Percentiles rank a stretch among this genome's conserved stretches.
Conservation (phyloP, 331 rosid genomes). For the Quercus tomentella region DNA sequence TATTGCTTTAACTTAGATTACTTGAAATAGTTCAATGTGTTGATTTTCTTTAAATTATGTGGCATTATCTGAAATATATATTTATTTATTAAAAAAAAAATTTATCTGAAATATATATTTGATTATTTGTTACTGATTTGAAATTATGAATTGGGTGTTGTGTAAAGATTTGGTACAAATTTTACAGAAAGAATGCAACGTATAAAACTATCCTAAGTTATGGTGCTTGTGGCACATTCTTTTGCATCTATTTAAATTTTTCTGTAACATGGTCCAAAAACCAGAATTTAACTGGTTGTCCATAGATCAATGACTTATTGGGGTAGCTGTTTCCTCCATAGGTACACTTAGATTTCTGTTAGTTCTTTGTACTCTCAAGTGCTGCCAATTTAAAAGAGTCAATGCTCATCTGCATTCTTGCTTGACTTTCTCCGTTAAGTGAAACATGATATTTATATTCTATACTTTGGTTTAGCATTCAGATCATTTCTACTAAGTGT, state of each 20-base stretch:
- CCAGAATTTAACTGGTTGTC: not conserved
- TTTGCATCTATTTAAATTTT: not conserved
- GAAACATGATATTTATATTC: not conserved
- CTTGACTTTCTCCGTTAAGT: not conserved
- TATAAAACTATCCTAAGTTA: not conserved
- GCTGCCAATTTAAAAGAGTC: not conserved
- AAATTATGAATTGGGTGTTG: not conserved
- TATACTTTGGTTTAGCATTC: not conserved
- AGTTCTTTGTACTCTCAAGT: not conserved
- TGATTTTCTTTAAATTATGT: not conserved
- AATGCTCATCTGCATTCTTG: not conserved
- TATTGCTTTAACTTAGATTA: not conserved
- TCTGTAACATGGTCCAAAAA: not conserved
- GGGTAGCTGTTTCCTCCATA: not conserved
- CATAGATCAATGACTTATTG: not conserved
- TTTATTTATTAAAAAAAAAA: not conserved
- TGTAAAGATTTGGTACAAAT: not conserved
- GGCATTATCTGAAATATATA: not conserved
- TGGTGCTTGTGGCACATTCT: not conserved
- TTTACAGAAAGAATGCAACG: not conserved
- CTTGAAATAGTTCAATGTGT: not conserved
- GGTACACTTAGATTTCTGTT: not conserved
- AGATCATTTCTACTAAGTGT: not conserved
- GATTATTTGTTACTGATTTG: not conserved
- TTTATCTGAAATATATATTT: not conserved